These are phyloP conservation scores for Echium plantagineum DNA, from an alignment of 257 asterid genomes.

Conservation along the genomic window DNA sequence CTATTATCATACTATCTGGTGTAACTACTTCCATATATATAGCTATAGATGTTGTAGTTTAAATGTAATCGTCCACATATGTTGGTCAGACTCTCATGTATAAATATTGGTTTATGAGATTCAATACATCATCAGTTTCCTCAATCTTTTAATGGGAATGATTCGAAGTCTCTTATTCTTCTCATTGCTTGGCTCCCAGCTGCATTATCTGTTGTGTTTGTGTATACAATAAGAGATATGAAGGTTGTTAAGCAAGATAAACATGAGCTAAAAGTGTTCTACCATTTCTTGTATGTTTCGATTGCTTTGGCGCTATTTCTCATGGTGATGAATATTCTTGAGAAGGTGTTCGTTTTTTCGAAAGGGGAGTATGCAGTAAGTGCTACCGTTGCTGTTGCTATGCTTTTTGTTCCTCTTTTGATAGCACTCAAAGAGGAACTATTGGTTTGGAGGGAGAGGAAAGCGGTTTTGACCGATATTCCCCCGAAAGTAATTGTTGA, in stretches of 20 bases:
- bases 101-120: no score
- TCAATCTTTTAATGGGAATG: conserved; percentile 69
- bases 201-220: conserved; percentile 66
- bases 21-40: no score
- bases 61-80: no score
- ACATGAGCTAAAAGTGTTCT: conserved; percentile 39
- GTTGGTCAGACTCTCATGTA: no score
- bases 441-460: conserved; percentile 17
- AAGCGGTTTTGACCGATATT: background rate
- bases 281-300: conserved; percentile 41
- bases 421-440: conserved; percentile 51
- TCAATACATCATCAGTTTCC: no score
- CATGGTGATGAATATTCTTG: conserved; percentile 55
- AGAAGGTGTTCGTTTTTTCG: conserved; percentile 33
- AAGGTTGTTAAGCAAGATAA: conserved; percentile 25
- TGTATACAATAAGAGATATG: conserved; percentile 65
- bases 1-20: no score
- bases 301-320: conserved; percentile 52
- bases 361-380: conserved; percentile 52
- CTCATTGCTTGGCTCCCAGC: conserved; percentile 91
- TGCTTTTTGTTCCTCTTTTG: conserved; percentile 48
- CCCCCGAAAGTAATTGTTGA: conserved; percentile 17
- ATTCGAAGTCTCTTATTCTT: conserved; percentile 53
- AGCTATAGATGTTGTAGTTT: no score
- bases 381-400: conserved; percentile 45